phyloP scores from a whole-genome alignment of 768 basidiomycete species.

The Phylloporus rhodoxanthus region DNA sequence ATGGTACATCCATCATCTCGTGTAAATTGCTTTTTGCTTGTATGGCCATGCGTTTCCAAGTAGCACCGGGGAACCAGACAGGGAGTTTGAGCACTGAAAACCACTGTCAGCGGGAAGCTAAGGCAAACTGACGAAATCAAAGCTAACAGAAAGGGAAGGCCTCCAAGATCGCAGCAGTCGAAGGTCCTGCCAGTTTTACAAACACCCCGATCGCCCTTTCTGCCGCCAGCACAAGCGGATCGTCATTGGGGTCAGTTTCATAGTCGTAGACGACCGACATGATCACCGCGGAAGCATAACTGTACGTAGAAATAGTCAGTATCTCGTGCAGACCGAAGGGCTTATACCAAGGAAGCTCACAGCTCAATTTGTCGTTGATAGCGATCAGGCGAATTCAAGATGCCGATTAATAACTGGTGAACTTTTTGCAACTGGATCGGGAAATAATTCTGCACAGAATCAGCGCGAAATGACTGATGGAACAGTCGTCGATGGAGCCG shows the following conservation, averaged over 20 bases:
- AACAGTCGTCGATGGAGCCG: constrained; percentile 30
- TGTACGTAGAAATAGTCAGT: constrained; percentile 10
- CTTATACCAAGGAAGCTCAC: constrained; percentile 15
- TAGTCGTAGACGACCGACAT: constrained; percentile 32
- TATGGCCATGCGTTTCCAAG: constrained; percentile 25
- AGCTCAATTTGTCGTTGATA: constrained; percentile 29
- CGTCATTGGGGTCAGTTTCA: constrained; percentile 23
- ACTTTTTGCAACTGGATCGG: constrained; percentile 27
- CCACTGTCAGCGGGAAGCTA: constrained; percentile 10
- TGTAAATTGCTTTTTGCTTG: constrained; percentile 26
- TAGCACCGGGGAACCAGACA: constrained; percentile 34
- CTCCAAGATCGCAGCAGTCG: constrained; percentile 25
- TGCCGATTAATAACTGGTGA: constrained; percentile 19
- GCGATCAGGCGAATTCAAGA: constrained; percentile 21
- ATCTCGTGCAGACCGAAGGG: not conserved
- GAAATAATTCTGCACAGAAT: constrained; percentile 20
- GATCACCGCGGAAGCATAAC: constrained; percentile 29
- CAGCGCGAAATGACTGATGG: constrained; percentile 29
- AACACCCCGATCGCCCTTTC: constrained; percentile 27
- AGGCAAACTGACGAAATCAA: constrained; percentile 3
- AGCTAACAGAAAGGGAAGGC: constrained; percentile 30
- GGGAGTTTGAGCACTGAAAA: constrained; percentile 27
- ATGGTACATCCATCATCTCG: constrained; percentile 28
- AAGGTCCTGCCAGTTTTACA: constrained; percentile 20
- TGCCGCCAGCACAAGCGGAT: constrained; percentile 27